Conservation (phyloP, 306 rosid genomes). For the Ormosia emarginata region DNA sequence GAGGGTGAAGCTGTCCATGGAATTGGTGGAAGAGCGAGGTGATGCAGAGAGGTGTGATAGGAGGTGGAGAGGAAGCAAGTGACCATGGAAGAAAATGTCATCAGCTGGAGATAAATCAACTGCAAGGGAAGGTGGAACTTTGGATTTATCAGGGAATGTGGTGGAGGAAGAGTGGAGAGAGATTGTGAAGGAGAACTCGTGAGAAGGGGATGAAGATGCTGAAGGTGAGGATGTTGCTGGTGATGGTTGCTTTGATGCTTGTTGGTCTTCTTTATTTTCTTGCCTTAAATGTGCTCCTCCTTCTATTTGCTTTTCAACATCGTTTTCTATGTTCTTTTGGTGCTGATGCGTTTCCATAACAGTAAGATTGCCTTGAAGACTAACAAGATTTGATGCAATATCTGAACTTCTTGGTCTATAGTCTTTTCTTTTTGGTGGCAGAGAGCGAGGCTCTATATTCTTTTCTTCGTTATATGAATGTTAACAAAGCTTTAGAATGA, state of each 20-base stretch:
- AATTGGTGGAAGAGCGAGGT: slow-evolving; percentile 74
- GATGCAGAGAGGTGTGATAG: slow-evolving; percentile 75
- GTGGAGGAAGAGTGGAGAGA: slow-evolving; percentile 56
- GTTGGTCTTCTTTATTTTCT: slow-evolving; percentile 13
- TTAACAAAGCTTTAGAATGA: slow-evolving; percentile 26
- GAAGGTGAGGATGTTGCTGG: slow-evolving; percentile 23
- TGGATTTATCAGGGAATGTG: slow-evolving; percentile 36
- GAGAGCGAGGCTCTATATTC: not conserved
- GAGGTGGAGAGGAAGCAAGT: slow-evolving; percentile 88
- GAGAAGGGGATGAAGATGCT: slow-evolving; percentile 78
- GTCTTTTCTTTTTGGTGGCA: slow-evolving; percentile 23
- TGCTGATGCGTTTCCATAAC: slow-evolving; percentile 58
- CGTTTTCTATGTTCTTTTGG: slow-evolving; percentile 38
- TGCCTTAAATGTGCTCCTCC: not conserved
- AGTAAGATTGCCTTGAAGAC: slow-evolving; percentile 25
- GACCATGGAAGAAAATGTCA: slow-evolving; percentile 97
- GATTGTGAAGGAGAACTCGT: slow-evolving; percentile 92
- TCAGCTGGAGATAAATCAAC: slow-evolving; percentile 92
- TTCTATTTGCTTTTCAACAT: slow-evolving; percentile 22
- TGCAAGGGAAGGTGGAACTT: slow-evolving; percentile 46
- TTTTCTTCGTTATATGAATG: slow-evolving; percentile 35
- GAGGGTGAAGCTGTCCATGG: slow-evolving; percentile 64
- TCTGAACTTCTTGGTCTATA: slow-evolving; percentile 31
- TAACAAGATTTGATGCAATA: slow-evolving; percentile 32
- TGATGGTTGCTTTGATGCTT: slow-evolving; percentile 23